Evolutionary conservation across 2,329 filamentous ascomycete species (phyloP).

Genomic region (Sporothrix curviconia): DNA sequence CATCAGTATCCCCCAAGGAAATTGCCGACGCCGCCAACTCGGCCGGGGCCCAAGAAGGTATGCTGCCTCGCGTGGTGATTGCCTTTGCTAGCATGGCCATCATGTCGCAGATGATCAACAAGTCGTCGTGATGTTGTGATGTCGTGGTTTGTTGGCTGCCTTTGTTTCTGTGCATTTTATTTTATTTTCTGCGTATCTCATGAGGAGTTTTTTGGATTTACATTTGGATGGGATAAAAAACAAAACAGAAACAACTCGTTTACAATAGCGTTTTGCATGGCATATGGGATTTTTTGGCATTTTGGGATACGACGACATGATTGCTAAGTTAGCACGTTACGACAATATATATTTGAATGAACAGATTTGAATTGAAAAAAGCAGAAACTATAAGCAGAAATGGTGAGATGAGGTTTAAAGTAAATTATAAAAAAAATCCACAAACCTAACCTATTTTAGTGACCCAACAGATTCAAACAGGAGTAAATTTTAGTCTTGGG

Average conservation of each 20-base stretch:
- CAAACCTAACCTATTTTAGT: no score
- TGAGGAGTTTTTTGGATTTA: not conserved
- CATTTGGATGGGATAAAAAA: constrained; percentile 5
- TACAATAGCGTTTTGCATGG: not conserved
- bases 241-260: constrained; percentile 1
- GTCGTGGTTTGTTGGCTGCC: no score
- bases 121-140: constrained; percentile 3
- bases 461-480: no score
- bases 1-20: not conserved
- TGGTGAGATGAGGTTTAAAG: no score
- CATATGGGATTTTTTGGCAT: not conserved
- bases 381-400: no score
- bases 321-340: not conserved
- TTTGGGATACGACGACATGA: not conserved
- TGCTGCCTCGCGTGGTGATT: constrained; percentile 26
- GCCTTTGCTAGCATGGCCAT: constrained; percentile 26
- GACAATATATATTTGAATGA: no score
- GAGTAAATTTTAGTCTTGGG: not conserved
- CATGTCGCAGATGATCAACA: constrained; percentile 22
- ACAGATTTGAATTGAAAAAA: no score
- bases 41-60: not conserved
- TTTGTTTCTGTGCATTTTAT: not conserved
- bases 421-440: no score
- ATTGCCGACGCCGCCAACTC: not conserved
- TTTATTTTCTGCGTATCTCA: not conserved